A percentile compares a stretch with the other conserved stretches of the same genome.
These are phyloP conservation scores for Casaregolazyma lundiana DNA, from an alignment of 1,139 yeast genomes.

Conservation along the genomic window DNA sequence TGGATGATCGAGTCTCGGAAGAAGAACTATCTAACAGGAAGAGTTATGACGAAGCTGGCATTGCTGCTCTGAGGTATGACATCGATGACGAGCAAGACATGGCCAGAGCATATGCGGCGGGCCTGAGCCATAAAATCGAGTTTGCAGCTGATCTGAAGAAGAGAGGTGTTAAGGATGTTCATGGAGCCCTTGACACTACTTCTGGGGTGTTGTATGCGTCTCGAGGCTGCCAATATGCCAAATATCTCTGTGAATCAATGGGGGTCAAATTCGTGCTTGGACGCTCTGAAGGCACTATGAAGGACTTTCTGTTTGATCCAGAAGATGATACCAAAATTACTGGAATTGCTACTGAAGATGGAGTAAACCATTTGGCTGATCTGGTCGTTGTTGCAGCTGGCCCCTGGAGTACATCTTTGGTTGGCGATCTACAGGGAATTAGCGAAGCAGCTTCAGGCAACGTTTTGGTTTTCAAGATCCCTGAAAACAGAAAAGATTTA, in stretches of 20 bases:
- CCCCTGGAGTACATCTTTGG: constrained; percentile 39
- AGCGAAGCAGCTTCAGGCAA: constrained; percentile 16
- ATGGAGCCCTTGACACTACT: constrained; percentile 16
- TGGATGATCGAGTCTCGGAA: constrained; percentile 11
- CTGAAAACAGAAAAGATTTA: constrained; percentile 15
- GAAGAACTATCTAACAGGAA: constrained; percentile 12
- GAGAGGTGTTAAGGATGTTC: constrained; percentile 10
- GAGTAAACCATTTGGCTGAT: constrained; percentile 30
- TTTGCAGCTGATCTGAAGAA: constrained; percentile 11
- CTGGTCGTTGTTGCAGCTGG: constrained; percentile 39
- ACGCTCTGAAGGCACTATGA: constrained; percentile 25
- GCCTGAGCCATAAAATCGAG: constrained; percentile 14
- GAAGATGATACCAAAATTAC: constrained; percentile 17
- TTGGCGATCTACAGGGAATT: constrained; percentile 19
- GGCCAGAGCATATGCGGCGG: constrained; percentile 14
- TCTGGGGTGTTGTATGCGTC: constrained; percentile 16
- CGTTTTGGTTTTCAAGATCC: constrained; percentile 13
- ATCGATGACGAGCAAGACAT: constrained; percentile 12
- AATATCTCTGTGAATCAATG: constrained; percentile 22
- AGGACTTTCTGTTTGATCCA: constrained; percentile 21
- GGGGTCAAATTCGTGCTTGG: constrained; percentile 35
- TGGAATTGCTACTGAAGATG: constrained; percentile 36
- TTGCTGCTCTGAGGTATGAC: constrained; percentile 12
- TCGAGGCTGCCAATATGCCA: constrained; percentile 15
- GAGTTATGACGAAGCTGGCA: constrained; percentile 12